Evolutionary conservation across 2,329 filamentous ascomycete genomes (phyloP), one percentile per base, ranked within the genome.

Genomic region (Pyricularia grisea): DNA sequence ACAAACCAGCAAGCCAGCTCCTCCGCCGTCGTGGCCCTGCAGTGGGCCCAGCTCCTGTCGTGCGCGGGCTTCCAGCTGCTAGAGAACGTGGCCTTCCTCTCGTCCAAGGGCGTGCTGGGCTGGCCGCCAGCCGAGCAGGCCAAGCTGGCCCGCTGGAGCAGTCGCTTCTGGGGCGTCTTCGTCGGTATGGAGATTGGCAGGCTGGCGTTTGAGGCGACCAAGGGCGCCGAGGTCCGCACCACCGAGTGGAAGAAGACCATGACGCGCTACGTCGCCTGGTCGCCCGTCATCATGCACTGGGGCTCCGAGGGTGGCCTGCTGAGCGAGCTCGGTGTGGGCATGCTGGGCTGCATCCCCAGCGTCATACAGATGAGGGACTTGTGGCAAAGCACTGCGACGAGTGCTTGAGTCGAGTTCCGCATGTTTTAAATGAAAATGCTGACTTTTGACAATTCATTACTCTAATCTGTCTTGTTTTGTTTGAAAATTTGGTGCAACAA

Each of bases 271-370:
- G 76, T 87, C 71, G 88, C 90, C 36, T 97, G 92, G 88, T 88
- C 91, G 69, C 93, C 94, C 36, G 82, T 97, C 76, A 94, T 92
- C 71, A 75, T 94, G 30, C 93, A 97, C 81, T 97, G 92, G 90
- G 90, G 92, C 74, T 78, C 90, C 60, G 88, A 91, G 70, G 81
- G 86, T 69, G 92, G 91, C 0, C 75, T 78, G 58, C 73, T 85
- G 68, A 77, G 78, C 50, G 82, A 85, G 63, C 71, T 79, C 31
- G 72, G 76, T 3, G 74, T 85, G 23, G 77, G 78, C n/a, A 33
- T 80, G 67, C 72, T 85, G 68, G 83, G 79, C 2, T 76, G 78
- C 65, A 79, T 84, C 25, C 82, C 83, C 2, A 80, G 82, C 0
- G 72, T 78, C 4, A 78, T 82, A 63, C 78, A 80, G 74, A 81